Evolutionary conservation across 495 filamentous ascomycete species (phyloP).

Genomic region (Evansstolkia leycettana): DNA sequence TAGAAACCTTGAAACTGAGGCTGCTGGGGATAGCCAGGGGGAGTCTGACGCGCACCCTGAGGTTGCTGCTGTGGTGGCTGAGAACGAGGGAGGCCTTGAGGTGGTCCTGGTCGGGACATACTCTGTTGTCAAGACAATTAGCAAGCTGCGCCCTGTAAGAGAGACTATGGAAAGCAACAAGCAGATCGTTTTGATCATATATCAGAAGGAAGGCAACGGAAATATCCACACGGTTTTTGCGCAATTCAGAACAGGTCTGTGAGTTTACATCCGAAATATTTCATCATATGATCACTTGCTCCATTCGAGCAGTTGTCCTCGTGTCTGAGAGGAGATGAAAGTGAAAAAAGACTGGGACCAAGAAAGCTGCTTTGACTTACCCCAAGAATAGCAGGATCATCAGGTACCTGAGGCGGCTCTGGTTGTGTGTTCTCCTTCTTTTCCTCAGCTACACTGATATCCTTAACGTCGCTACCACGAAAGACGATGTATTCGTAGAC

Average conservation of each 20-base stretch:
- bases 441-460: slow-evolving; percentile 78
- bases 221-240: slow-evolving; percentile 92
- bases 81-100: slow-evolving; percentile 28
- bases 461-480: slow-evolving; percentile 96
- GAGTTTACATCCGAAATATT: slow-evolving; percentile 74
- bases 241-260: slow-evolving; percentile 54
- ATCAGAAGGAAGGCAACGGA: slow-evolving; percentile 99
- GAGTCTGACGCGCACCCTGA: slow-evolving; percentile 27
- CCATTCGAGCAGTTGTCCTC: too few relatives aligned
- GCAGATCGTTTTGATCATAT: slow-evolving; percentile 9
- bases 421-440: slow-evolving; percentile 61
- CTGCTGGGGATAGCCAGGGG: slow-evolving; percentile 39
- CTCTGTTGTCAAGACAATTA: slow-evolving; percentile 24
- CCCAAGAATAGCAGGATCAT: slow-evolving; percentile 94
- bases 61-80: slow-evolving; percentile 28
- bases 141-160: slow-evolving; percentile 2
- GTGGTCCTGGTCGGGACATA: slow-evolving; percentile 25
- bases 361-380: slow-evolving; percentile 53
- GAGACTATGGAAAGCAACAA: neutral
- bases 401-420: slow-evolving; percentile 59
- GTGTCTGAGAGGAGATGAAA: slow-evolving; percentile 2
- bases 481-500: slow-evolving; percentile 99
- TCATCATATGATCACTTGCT: slow-evolving; percentile 54
- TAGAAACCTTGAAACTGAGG: slow-evolving; percentile 37
- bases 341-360: neutral